Conservation (phyloP, 805 yeast genomes). For the Candida broadrunensis region DNA sequence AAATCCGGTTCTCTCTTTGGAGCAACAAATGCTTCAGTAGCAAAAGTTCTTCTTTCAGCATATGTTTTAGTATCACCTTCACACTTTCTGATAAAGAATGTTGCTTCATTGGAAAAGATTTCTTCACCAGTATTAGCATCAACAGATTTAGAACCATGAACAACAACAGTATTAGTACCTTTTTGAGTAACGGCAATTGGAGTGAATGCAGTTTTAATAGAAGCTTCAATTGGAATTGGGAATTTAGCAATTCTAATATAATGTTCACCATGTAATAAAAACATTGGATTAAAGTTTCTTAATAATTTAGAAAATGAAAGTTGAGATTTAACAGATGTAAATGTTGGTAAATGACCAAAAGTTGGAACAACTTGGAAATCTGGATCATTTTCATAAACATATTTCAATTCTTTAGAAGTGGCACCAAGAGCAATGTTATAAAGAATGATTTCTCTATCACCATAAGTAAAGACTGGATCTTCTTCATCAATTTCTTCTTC, state of each 20-base stretch:
- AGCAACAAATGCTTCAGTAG: constrained; percentile 59
- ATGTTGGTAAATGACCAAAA: constrained; percentile 85
- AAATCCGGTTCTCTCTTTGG: constrained; percentile 69
- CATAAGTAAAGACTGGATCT: constrained; percentile 52
- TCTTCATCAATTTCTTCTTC: constrained; percentile 34
- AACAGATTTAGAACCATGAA: constrained; percentile 67
- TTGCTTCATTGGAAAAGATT: constrained; percentile 76
- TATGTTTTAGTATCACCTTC: constrained; percentile 50
- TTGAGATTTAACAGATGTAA: constrained; percentile 58
- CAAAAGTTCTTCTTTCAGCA: constrained; percentile 54
- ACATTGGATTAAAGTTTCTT: constrained; percentile 83
- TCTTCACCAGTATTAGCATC: constrained; percentile 68
- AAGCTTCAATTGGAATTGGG: constrained; percentile 76
- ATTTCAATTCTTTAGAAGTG: constrained; percentile 67
- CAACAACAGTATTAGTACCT: constrained; percentile 79
- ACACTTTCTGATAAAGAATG: constrained; percentile 79
- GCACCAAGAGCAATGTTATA: constrained; percentile 93
- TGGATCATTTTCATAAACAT: constrained; percentile 70
- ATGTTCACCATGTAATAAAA: constrained; percentile 93
- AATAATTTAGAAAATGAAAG: constrained; percentile 59
- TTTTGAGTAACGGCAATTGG: constrained; percentile 81
- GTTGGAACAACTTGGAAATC: constrained; percentile 87
- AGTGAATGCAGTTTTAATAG: constrained; percentile 54
- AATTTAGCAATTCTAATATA: constrained; percentile 71
- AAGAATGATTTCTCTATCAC: constrained; percentile 69